These are phyloP conservation scores for Aphanomyces euteiches DNA, from an alignment of 352 stramenopile species.

Conservation along the genomic window DNA sequence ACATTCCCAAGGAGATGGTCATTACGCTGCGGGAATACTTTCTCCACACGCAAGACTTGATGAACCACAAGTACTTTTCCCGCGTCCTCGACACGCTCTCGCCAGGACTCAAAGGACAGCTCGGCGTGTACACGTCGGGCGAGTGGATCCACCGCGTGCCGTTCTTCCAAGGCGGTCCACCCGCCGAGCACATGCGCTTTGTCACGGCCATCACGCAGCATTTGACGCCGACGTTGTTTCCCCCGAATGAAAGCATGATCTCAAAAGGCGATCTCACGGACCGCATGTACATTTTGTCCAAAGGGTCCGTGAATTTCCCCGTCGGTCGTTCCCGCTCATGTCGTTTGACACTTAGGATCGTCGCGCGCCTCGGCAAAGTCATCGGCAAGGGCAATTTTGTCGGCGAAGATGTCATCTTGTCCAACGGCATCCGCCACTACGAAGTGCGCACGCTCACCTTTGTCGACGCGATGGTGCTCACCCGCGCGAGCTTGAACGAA, in stretches of 20 bases:
- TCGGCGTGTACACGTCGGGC: conserved; percentile 27
- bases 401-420: conserved; percentile 26
- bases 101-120: conserved; percentile 22
- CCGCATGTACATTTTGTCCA: conserved; percentile 28
- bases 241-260: conserved; percentile 22
- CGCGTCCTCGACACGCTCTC: conserved; percentile 28
- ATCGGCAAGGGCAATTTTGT: conserved; percentile 31
- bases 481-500: neutral
- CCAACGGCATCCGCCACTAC: conserved; percentile 23
- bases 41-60: conserved; percentile 19
- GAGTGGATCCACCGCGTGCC: conserved; percentile 30
- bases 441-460: conserved; percentile 27
- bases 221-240: conserved; percentile 14
- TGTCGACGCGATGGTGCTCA: conserved; percentile 25
- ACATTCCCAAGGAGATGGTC: conserved; percentile 12
- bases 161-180: conserved; percentile 23
- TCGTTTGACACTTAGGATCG: neutral
- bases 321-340: too few species aligned
- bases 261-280: conserved; percentile 24
- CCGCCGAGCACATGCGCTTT: conserved; percentile 26
- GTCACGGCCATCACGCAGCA: conserved; percentile 29
- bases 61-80: conserved; percentile 31
- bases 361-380: conserved; percentile 20
- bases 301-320: neutral
- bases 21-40: conserved; percentile 27